These are phyloP conservation scores for Xylariaceae sp. DNA, from an alignment of 2,329 filamentous ascomycete species.

Conservation along the genomic window DNA sequence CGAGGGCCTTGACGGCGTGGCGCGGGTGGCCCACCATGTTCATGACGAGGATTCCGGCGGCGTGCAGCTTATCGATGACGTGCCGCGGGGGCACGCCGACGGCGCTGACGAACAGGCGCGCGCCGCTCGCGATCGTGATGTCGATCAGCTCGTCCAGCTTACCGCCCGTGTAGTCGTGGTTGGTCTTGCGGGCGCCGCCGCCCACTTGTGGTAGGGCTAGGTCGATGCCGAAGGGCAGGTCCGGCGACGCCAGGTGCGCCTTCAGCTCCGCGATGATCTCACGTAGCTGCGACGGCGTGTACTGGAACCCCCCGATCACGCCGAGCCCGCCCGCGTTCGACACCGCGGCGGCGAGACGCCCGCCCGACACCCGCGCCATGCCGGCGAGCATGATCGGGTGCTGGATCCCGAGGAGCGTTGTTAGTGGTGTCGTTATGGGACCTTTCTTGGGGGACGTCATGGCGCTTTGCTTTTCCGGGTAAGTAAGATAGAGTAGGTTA, in stretches of 20 bases:
- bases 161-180: slow-evolving; percentile 93
- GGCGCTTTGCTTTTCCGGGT: slow-evolving; percentile 9
- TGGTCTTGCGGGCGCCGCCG: slow-evolving; percentile 81
- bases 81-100: slow-evolving; percentile 80
- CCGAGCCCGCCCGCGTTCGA: slow-evolving; percentile 87
- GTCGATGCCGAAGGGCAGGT: slow-evolving; percentile 86
- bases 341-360: slow-evolving; percentile 78
- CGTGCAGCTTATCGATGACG: slow-evolving; percentile 77
- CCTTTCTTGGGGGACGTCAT: slow-evolving; percentile 46
- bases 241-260: slow-evolving; percentile 64
- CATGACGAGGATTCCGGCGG: slow-evolving; percentile 83
- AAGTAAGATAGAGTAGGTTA: background rate
- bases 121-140: slow-evolving; percentile 82
- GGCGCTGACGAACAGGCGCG: slow-evolving; percentile 81
- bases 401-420: slow-evolving; percentile 75
- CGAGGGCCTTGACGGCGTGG: slow-evolving; percentile 86
- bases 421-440: slow-evolving; percentile 76
- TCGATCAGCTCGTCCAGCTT: slow-evolving; percentile 86
- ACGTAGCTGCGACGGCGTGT: slow-evolving; percentile 73
- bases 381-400: slow-evolving; percentile 92
- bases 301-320: slow-evolving; percentile 72
- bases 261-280: slow-evolving; percentile 87
- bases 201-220: slow-evolving; percentile 90
- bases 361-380: slow-evolving; percentile 86
- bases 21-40: slow-evolving; percentile 96